Conservation (phyloP, 2,329 filamentous ascomycete species). For the Pseudocercospora pini-densiflorae region DNA sequence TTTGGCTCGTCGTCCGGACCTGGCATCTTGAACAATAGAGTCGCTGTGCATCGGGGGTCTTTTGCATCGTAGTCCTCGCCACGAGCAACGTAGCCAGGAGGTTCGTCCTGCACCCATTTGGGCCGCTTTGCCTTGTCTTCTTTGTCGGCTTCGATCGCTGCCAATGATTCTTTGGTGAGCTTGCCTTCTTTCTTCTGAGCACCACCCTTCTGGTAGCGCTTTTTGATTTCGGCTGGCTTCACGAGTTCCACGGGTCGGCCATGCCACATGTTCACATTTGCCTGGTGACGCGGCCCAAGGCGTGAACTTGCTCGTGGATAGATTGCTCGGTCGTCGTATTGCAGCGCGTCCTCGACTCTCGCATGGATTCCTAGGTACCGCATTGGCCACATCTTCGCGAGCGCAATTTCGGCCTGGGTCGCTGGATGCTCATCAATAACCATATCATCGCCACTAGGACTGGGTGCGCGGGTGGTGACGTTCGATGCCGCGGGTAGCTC, state of each 20-base stretch:
- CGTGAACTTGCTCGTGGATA: conserved; percentile 95
- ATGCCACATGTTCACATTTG: conserved; percentile 81
- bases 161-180: conserved; percentile 76
- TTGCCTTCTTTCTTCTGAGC: conserved; percentile 75
- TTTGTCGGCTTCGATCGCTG: conserved; percentile 81
- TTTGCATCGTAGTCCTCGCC: conserved; percentile 78
- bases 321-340: conserved; percentile 92
- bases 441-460: conserved; percentile 50
- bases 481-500: conserved; percentile 60
- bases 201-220: conserved; percentile 66
- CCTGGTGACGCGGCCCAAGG: conserved; percentile 88
- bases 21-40: conserved; percentile 75
- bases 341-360: conserved; percentile 90
- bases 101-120: conserved; percentile 93
- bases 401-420: conserved; percentile 86
- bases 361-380: conserved; percentile 95
- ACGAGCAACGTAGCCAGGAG: conserved; percentile 79
- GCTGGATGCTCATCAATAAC: conserved; percentile 64
- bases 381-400: conserved; percentile 95
- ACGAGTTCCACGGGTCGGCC: conserved; percentile 88
- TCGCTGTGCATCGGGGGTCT: conserved; percentile 75
- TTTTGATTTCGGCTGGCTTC: conserved; percentile 85
- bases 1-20: conserved; percentile 31
- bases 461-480: conserved; percentile 65
- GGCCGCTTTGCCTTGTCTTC: conserved; percentile 78